Conservation (phyloP, 495 filamentous ascomycete species). For the Apodospora peruviana region DNA sequence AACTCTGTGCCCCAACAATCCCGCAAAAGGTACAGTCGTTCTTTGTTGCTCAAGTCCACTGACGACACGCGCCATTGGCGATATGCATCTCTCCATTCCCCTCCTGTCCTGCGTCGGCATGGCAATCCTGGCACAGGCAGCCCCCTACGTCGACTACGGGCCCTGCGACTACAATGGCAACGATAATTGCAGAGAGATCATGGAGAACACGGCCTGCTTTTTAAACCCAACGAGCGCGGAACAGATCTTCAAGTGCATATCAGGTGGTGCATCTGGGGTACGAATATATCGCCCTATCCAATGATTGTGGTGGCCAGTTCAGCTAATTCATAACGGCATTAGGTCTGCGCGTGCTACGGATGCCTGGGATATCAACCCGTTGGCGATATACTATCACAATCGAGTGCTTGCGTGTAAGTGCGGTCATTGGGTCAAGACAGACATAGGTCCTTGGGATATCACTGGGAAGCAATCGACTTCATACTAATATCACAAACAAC, state of each 20-base stretch:
- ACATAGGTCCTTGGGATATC: no score
- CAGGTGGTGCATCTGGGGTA: constrained; percentile 13
- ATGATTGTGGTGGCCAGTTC: background rate
- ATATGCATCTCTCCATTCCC: background rate
- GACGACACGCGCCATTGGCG: background rate
- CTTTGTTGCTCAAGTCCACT: background rate
- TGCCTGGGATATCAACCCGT: background rate
- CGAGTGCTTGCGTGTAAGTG: background rate
- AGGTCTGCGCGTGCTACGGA: background rate
- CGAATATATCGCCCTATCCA: background rate
- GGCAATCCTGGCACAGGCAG: background rate
- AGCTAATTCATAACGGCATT: background rate
- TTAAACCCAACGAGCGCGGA: constrained; percentile 11
- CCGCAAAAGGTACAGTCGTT: background rate
- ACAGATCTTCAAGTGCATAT: constrained; percentile 14
- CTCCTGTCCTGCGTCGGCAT: constrained; percentile 1
- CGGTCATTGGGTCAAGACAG: no score
- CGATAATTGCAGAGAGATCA: constrained; percentile 17
- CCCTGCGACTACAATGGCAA: constrained; percentile 19
- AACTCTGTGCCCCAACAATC: no score
- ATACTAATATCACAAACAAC: no score
- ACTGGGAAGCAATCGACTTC: no score
- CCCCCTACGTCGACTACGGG: constrained; percentile 12
- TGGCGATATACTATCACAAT: background rate
- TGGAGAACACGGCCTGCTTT: constrained; percentile 23